These are phyloP conservation scores for Escovopsis sp. DNA, from an alignment of 2,329 filamentous ascomycete species.

Conservation along the genomic window DNA sequence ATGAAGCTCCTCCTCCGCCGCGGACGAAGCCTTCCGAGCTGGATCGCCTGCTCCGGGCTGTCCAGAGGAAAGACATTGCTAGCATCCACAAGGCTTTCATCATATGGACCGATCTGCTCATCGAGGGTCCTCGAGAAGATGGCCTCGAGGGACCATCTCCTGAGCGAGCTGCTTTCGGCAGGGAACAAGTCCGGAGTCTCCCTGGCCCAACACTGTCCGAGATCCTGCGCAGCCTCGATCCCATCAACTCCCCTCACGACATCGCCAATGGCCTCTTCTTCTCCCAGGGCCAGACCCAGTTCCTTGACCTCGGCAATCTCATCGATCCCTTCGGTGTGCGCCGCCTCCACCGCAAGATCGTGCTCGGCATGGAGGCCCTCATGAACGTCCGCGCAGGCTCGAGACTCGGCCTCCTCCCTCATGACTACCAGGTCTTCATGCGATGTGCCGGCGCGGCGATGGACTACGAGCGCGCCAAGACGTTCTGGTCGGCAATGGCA, in stretches of 20 bases:
- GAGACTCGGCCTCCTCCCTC: constrained; percentile 15
- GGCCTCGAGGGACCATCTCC: constrained; percentile 7
- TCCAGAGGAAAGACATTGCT: constrained; percentile 15
- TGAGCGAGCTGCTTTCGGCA: constrained; percentile 11
- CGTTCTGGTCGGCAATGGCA: constrained; percentile 22
- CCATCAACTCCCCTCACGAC: constrained; percentile 32
- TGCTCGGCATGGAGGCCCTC: constrained; percentile 22
- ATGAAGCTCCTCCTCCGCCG: too few relatives aligned
- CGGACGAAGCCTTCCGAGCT: constrained; percentile 5
- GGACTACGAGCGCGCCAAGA: constrained; percentile 19
- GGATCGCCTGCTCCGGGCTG: constrained; percentile 15
- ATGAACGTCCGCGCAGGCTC: constrained; percentile 17
- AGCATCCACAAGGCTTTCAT: constrained; percentile 14
- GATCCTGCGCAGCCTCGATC: constrained; percentile 47
- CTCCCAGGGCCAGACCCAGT: constrained; percentile 23
- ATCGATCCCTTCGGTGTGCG: constrained; percentile 32
- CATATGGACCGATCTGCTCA: constrained; percentile 14
- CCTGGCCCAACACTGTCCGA: constrained; percentile 46
- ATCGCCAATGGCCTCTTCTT: constrained; percentile 26
- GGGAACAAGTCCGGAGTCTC: constrained; percentile 23
- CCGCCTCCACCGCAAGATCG: constrained; percentile 22
- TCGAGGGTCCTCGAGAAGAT: too few relatives aligned
- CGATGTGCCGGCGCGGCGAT: constrained; percentile 32
- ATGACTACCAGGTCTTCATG: constrained; percentile 31
- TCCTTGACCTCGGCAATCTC: constrained; percentile 21